Percentiles rank a stretch among this genome's conserved stretches.
These are phyloP conservation scores for Mortierella sp. DNA, from an alignment of 371 early-diverging fungal genomes.

Conservation along the genomic window DNA sequence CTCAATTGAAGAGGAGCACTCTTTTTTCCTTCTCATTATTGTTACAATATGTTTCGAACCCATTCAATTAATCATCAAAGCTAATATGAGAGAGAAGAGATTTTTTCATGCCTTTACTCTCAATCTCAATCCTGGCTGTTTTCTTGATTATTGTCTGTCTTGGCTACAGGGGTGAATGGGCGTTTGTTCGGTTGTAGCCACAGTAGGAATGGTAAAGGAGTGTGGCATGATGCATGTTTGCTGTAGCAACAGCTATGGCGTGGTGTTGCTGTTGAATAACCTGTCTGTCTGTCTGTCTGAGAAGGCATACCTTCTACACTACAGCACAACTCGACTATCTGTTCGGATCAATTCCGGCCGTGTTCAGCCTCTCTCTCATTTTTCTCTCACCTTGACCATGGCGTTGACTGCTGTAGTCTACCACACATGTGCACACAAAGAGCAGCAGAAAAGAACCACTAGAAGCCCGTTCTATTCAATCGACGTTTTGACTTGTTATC, in stretches of 20 bases:
- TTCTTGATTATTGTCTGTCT: neutral
- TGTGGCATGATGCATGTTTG: no score
- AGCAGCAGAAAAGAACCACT: no score
- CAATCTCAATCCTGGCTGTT: neutral
- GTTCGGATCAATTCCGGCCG: neutral
- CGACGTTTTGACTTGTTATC: neutral
- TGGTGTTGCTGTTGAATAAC: neutral
- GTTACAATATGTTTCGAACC: neutral
- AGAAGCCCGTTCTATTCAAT: neutral
- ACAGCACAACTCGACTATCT: no score
- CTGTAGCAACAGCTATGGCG: no score
- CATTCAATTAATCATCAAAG: constrained; percentile 2
- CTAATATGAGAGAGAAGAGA: no score
- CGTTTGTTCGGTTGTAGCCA: no score
- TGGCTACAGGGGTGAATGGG: no score
- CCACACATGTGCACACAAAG: neutral
- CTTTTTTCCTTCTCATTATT: neutral
- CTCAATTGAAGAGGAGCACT: neutral
- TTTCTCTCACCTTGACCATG: neutral
- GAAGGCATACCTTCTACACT: no score
- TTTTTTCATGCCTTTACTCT: neutral
- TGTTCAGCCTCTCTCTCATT: neutral
- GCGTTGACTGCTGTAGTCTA: neutral
- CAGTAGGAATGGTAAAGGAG: no score
- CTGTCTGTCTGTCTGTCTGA: neutral